phyloP scores from a whole-genome alignment of 2,329 filamentous ascomycete species.

The Calonectria henricotiae region DNA sequence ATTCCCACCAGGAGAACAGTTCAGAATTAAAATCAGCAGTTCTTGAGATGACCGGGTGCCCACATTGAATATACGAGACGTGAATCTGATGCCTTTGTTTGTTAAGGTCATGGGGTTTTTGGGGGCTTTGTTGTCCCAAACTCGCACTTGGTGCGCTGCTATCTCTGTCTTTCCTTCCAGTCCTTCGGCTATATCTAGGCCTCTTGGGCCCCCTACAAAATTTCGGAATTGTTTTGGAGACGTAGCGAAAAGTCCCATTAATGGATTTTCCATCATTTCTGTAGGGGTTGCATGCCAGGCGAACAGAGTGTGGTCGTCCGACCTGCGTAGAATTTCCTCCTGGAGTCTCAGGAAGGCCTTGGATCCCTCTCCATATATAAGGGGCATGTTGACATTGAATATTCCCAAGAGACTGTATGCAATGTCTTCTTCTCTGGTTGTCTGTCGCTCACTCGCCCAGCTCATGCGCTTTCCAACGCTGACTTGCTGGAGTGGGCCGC shows the following conservation, averaged over 20 bases:
- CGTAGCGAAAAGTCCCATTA: not conserved
- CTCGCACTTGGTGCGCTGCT: not conserved
- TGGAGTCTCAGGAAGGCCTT: not conserved
- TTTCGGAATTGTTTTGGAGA: not conserved
- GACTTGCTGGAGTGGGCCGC: not conserved
- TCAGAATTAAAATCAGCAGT: not conserved
- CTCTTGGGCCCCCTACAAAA: not conserved
- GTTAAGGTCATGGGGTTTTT: not conserved
- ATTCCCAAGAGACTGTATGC: slow-evolving; percentile 21
- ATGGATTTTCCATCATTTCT: not conserved
- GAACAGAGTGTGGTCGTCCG: not conserved
- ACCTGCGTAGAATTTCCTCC: not conserved
- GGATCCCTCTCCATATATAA: slow-evolving; percentile 20
- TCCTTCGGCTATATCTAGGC: not conserved
- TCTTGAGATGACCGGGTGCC: not conserved
- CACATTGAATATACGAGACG: not conserved
- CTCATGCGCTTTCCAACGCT: slow-evolving; percentile 3
- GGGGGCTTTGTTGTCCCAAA: not conserved
- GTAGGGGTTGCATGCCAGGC: not conserved
- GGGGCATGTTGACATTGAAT: slow-evolving; percentile 29
- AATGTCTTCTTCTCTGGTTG: slow-evolving; percentile 6
- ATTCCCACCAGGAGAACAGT: not conserved
- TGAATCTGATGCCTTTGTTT: not conserved
- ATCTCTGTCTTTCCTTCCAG: not conserved
- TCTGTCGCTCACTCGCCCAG: slow-evolving; percentile 5